Evolutionary conservation across 2,329 filamentous ascomycete species (phyloP).

Genomic region (Ascochyta lentis): DNA sequence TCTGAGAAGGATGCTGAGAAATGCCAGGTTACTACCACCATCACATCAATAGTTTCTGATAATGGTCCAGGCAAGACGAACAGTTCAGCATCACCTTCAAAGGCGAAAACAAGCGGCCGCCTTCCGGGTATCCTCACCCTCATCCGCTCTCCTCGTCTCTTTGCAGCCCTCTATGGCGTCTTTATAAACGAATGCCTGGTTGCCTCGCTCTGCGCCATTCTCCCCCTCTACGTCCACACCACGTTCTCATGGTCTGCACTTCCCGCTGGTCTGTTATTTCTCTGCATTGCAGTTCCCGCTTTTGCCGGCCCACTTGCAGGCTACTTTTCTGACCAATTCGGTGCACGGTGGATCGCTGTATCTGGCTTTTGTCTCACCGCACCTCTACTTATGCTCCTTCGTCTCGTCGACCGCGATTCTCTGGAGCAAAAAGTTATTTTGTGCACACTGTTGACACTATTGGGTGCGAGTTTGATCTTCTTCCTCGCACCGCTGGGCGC

Average conservation of each 20-base stretch:
- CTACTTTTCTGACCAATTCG: constrained; percentile 57
- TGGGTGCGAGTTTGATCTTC: background rate
- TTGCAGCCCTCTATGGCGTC: constrained; percentile 63
- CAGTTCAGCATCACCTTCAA: background rate
- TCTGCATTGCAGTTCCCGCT: constrained; percentile 63
- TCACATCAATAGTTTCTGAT: background rate
- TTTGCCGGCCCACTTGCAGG: constrained; percentile 64
- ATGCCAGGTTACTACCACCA: background rate
- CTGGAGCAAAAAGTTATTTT: background rate
- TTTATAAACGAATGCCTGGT: constrained; percentile 56
- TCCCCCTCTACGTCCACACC: constrained; percentile 55
- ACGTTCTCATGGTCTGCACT: constrained; percentile 58
- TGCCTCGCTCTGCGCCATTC: constrained; percentile 60
- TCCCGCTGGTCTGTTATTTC: constrained; percentile 60
- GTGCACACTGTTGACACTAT: background rate
- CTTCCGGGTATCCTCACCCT: constrained; percentile 46
- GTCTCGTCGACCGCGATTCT: background rate
- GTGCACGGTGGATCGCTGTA: constrained; percentile 67
- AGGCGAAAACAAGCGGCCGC: background rate
- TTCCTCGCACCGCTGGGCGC: background rate
- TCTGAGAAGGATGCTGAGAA: background rate
- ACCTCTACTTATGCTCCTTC: background rate
- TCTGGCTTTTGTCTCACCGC: background rate
- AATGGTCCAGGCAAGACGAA: background rate
- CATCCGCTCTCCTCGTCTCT: constrained; percentile 60